Base-by-base conservation (phyloP, 257 asterid genomes). In the Thymus mandschuricus region DNA sequence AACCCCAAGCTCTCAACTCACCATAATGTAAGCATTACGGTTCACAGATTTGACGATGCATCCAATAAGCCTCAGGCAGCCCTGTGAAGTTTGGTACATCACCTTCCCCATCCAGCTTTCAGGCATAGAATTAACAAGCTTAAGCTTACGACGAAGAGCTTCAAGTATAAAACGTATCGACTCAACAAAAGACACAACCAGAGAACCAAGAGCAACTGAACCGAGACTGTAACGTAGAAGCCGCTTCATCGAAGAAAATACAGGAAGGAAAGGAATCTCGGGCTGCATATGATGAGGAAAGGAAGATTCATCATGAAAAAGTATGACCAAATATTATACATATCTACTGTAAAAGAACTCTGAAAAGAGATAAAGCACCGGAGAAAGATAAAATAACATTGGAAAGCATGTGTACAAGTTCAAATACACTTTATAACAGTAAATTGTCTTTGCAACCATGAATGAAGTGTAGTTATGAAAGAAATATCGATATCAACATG, bases 1-100 rank as follows among this genome's bases (percentile, higher is more conserved):
- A 67, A 71, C 28, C 3, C 35, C 2, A 54, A 41, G 3, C 38
- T 8, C 70, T 65, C 69, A 44, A 83, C 94, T 81, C 77, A 95
- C 99, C 99, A 92, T 88, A 11, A 95, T 92, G 80, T 95, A 95
- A 59, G 96, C 99, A 58, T 95, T 95, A 34, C 90, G 96, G 84
- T 95, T 95, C 57, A 92, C 97, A 46, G 87, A 95, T 84, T 84
- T 92, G 80, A 90, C 78, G 51, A 80, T 84, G 92, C 89, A 95
- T 51, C 98, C 89, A 30, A 90, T 76, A 69, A 95, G 82, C 74
- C 79, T 81, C 77, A 88, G 80, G 87, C 78, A 85, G 66, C 84
- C 78, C 66, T 81, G 89, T 51, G 97, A 90, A 70, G 89, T 81
- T 48, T 75, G 87, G 80, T 84, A 84, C 8, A 63, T 29, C 50